These are phyloP conservation scores for Geotrichum candidum DNA, from an alignment of 1,139 yeast genomes.

Conservation along the genomic window DNA sequence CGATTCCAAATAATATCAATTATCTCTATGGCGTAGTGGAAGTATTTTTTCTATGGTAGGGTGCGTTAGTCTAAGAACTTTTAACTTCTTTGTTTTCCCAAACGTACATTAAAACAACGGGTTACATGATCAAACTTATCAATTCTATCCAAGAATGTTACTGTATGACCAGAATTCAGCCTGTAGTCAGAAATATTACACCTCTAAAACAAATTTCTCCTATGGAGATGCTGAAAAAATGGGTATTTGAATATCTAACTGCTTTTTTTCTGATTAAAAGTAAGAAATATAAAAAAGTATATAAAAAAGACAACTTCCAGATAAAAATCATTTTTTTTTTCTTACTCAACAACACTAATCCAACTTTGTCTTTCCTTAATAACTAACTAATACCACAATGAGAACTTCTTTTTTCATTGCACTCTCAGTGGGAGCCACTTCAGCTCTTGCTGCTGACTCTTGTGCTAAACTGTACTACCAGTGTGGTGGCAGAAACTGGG, in stretches of 20 bases:
- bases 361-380: not conserved
- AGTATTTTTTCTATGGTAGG: not conserved
- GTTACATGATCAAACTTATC: not conserved
- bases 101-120: not conserved
- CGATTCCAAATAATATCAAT: no score
- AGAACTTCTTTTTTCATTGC: not conserved
- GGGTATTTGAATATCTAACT: not conserved
- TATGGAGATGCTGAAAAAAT: not conserved
- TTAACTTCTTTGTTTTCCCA: not conserved
- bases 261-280: no score
- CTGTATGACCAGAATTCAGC: not conserved
- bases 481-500: conserved; percentile 15
- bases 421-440: not conserved
- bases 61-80: not conserved
- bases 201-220: not conserved
- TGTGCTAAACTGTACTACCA: conserved; percentile 13
- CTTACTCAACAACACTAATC: not conserved
- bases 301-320: not conserved
- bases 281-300: no score
- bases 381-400: not conserved
- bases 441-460: not conserved
- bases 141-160: not conserved
- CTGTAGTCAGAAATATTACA: not conserved
- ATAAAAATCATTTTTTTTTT: no score
- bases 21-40: not conserved